These are phyloP conservation scores for Chenopodium formosanum DNA, from an alignment of 148 eudicot species.

Conservation along the genomic window DNA sequence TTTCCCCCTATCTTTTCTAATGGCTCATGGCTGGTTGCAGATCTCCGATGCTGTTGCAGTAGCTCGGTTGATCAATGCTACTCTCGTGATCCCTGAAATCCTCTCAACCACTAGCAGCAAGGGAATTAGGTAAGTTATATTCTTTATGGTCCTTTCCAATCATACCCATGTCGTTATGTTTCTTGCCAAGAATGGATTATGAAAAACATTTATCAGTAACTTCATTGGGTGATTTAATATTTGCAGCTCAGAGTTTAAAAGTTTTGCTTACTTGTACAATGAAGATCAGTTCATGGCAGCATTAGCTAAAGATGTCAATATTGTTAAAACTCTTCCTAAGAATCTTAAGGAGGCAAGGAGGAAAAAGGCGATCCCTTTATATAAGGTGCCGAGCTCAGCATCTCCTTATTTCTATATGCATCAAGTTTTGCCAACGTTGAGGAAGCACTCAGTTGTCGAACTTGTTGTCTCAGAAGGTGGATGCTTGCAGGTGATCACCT, in stretches of 20 bases:
- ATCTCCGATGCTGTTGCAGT: slow-evolving; percentile 82
- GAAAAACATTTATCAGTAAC: background rate
- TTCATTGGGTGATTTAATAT: background rate
- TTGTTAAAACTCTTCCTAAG: slow-evolving; percentile 87
- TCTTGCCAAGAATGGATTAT: background rate
- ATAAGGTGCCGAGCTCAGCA: slow-evolving; percentile 56
- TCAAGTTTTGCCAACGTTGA: slow-evolving; percentile 75
- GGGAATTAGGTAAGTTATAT: slow-evolving; percentile 71
- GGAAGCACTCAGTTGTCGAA: slow-evolving; percentile 69
- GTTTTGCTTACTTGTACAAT: slow-evolving; percentile 86
- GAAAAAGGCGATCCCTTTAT: slow-evolving; percentile 71
- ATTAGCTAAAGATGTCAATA: slow-evolving; percentile 62
- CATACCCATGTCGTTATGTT: background rate
- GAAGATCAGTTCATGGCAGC: slow-evolving; percentile 89
- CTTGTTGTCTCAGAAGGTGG: slow-evolving; percentile 84
- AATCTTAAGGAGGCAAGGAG: slow-evolving; percentile 80
- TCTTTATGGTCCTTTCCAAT: background rate
- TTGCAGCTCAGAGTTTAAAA: slow-evolving; percentile 82
- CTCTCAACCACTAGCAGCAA: slow-evolving; percentile 94
- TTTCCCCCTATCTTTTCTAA: background rate
- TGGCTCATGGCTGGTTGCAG: slow-evolving; percentile 28
- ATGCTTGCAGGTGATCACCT: slow-evolving; percentile 71
- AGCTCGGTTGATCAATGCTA: slow-evolving; percentile 85
- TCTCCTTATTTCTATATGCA: slow-evolving; percentile 73
- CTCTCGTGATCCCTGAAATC: slow-evolving; percentile 86